These are phyloP conservation scores for Plasmodium knowlesi DNA, from an alignment of 169 alveolate species.

Conservation along the genomic window DNA sequence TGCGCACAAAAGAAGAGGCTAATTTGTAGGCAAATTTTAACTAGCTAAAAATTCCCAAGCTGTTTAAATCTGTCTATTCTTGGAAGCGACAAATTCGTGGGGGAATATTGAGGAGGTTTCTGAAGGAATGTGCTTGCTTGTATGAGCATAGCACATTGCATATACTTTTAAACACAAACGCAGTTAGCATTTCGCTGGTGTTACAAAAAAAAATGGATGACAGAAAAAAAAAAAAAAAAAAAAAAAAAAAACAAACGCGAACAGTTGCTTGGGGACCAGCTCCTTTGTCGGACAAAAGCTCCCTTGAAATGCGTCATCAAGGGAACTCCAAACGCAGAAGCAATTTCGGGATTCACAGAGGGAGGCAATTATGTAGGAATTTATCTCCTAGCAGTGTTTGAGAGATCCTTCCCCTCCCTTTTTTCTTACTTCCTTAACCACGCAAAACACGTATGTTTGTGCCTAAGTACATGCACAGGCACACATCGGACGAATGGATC, in stretches of 20 bases:
- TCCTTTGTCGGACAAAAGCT: not conserved
- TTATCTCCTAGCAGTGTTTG: not conserved
- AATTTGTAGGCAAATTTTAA: not conserved
- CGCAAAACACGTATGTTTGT: too few species aligned
- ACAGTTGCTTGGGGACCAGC: not conserved
- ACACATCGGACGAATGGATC: too few species aligned
- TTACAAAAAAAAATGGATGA: not conserved
- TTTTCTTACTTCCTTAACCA: not conserved
- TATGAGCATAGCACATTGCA: not conserved
- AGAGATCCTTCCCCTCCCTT: not conserved
- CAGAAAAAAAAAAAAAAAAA: not conserved
- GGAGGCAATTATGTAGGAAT: not conserved
- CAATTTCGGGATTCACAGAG: not conserved
- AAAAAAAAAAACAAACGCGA: not conserved
- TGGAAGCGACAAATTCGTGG: not conserved
- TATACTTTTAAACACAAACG: not conserved
- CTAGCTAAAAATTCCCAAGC: not conserved
- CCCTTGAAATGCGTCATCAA: not conserved
- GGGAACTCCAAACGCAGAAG: not conserved
- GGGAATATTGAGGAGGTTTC: not conserved
- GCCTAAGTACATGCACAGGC: too few species aligned
- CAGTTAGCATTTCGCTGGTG: not conserved
- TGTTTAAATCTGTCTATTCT: not conserved
- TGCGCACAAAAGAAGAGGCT: not conserved
- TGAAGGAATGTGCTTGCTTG: not conserved